These are phyloP conservation scores for Taiozyma sp. DNA, from an alignment of 1,139 yeast species.

Conservation along the genomic window DNA sequence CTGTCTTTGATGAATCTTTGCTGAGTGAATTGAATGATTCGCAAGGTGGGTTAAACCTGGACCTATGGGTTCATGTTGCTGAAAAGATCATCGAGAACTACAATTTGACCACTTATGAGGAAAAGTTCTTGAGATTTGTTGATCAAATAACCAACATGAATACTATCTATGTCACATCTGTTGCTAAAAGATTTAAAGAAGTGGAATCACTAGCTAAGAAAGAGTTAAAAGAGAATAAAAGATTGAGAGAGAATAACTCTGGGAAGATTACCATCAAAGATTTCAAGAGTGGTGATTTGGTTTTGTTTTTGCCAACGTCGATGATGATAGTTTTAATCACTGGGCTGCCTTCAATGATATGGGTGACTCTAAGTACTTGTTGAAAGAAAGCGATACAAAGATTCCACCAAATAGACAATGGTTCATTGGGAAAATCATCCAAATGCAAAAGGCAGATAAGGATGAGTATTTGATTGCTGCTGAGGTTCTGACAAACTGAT, in stretches of 20 bases:
- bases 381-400: constrained; percentile 29
- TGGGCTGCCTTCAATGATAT: constrained; percentile 81
- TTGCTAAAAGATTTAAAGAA: constrained; percentile 75
- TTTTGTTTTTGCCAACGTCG: constrained; percentile 75
- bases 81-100: constrained; percentile 17
- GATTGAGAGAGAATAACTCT: constrained; percentile 40
- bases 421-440: constrained; percentile 59
- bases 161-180: constrained; percentile 54
- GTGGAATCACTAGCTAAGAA: constrained; percentile 90
- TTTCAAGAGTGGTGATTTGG: constrained; percentile 69
- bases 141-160: constrained; percentile 24
- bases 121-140: constrained; percentile 18
- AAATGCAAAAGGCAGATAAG: constrained; percentile 36
- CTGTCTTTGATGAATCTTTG: constrained; percentile 11
- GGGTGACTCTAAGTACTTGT: constrained; percentile 73
- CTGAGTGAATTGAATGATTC: constrained; percentile 8
- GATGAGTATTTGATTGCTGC: constrained; percentile 19
- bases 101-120: constrained; percentile 20
- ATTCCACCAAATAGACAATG: constrained; percentile 47
- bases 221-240: constrained; percentile 68
- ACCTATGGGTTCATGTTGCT: constrained; percentile 14
- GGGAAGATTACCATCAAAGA: constrained; percentile 59
- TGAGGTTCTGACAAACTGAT: constrained; percentile 6
- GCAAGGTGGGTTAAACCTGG: constrained; percentile 10
- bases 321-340: constrained; percentile 31